Evolutionary conservation across 164 flowering plant species (phyloP).

Genomic region (Vitis labrusca): DNA sequence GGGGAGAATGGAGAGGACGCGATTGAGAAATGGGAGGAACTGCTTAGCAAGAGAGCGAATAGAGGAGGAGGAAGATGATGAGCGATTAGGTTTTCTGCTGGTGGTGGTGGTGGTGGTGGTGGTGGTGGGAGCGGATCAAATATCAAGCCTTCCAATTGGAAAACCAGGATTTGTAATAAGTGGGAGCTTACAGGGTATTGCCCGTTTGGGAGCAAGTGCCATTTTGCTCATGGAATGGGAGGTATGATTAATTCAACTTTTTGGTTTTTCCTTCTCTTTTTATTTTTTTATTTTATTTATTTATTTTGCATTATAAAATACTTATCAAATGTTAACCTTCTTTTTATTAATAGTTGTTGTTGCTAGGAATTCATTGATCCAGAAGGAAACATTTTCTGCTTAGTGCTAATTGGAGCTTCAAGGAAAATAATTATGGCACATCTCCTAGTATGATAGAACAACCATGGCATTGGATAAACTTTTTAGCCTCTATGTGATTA

Average conservation of each 20-base stretch:
- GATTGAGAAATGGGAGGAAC: constrained; percentile 63
- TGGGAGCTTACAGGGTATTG: constrained; percentile 98
- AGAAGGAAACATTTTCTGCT: not conserved
- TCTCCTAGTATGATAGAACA: not conserved
- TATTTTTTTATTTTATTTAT: constrained; percentile 1
- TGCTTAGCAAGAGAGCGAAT: constrained; percentile 71
- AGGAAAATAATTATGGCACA: not conserved
- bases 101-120: constrained; percentile 29
- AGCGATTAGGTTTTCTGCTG: constrained; percentile 22
- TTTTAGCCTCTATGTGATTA: no score
- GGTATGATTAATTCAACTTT: constrained; percentile 44
- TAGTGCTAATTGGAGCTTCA: not conserved
- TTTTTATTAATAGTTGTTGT: no score
- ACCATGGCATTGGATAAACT: not conserved
- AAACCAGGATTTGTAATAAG: constrained; percentile 96
- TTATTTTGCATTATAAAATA: not conserved
- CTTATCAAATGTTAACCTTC: not conserved
- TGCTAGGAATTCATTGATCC: not conserved
- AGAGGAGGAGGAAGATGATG: constrained; percentile 3
- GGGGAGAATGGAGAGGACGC: constrained; percentile 54
- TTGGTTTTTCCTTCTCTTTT: not conserved
- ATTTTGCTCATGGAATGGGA: constrained; percentile 93
- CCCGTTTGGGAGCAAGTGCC: constrained; percentile 97
- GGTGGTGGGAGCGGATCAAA: constrained; percentile 34
- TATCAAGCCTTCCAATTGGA: constrained; percentile 96